Base-by-base conservation (phyloP, 495 filamentous ascomycete genomes). In the Clavariopsis aquatica region DNA sequence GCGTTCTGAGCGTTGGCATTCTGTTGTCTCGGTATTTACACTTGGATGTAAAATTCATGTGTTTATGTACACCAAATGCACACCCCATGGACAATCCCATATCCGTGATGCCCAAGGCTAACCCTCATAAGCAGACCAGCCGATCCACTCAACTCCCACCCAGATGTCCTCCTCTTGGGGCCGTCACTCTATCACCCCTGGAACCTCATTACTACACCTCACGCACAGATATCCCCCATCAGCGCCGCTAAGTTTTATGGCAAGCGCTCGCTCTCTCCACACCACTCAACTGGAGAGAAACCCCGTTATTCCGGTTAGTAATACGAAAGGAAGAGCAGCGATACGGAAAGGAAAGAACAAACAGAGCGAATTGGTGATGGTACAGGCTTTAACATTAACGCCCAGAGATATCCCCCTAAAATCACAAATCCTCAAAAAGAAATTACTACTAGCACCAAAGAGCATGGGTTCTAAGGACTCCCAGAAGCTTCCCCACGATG, bases 101-200 rank as follows among this genome's bases (percentile, higher is more conserved):
- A 6, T 10, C 24, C 41, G 60, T 62, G 60, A 62, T 20, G 60
- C 38, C 12, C 36, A 9, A 36, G 47, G 60, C 60, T 62, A 20
- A 62, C 22, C 24, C 7, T 46, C 43, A 13, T 54, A n/a, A n/a
- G 49, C 38, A 62, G 60, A 62, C 28, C 49, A 17, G 20, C 20
- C 31, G 17, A 51, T 1, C 8, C 28, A 23, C 27, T 23, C 28
- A 6, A 2, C 29, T 15, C 20, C 29, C 34, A 26, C 47, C 22
- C 23, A 61, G 15, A 28, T 34, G n/a, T 7, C 49, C 9, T 17
- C 47, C 19, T 10, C 58, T 20, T 24, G 22, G 3, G 7, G 17
- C 19, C 26, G 26, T 9, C 43, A 22, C 26, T 17, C 7, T 43
- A 5, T 17, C 17, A 26, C 17, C n/a, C n/a, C n/a, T n/a, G n/a